Conservation (phyloP, 139 green algal species). For the Zygnema cylindricum region DNA sequence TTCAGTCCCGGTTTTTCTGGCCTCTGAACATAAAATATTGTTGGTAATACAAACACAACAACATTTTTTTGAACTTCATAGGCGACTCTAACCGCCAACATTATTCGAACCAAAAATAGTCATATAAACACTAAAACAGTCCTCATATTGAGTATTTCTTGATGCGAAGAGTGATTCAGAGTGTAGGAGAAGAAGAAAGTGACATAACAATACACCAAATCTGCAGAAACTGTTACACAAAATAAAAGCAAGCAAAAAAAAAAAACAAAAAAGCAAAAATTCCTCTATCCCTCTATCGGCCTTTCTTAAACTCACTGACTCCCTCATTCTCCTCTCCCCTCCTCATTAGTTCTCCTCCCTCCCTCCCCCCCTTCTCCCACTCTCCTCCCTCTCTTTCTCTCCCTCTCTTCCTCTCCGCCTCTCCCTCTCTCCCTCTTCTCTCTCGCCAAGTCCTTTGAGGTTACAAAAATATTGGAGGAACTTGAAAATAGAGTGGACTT, state of each 20-base stretch:
- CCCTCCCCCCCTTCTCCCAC: not conserved
- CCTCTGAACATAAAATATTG: no score
- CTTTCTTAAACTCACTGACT: not conserved
- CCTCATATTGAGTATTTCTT: not conserved
- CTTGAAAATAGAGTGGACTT: not conserved
- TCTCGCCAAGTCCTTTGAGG: not conserved
- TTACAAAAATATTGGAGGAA: not conserved
- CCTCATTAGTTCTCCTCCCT: not conserved
- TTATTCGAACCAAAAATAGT: not conserved
- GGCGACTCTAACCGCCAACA: no score
- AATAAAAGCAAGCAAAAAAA: no score
- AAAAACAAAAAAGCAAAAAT: no score
- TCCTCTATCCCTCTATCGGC: not conserved
- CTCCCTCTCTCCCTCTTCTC: no score
- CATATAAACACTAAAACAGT: not conserved
- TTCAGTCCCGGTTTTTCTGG: no score
- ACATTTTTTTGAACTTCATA: no score
- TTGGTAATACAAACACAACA: not conserved
- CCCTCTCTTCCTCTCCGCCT: not conserved
- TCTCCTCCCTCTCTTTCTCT: not conserved
- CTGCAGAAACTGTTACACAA: no score
- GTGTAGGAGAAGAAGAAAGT: no score
- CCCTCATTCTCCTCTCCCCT: not conserved
- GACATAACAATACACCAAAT: no score
- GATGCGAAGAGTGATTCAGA: no score